Conservation (phyloP, 257 asterid species). For the Euphrasia confusa region DNA sequence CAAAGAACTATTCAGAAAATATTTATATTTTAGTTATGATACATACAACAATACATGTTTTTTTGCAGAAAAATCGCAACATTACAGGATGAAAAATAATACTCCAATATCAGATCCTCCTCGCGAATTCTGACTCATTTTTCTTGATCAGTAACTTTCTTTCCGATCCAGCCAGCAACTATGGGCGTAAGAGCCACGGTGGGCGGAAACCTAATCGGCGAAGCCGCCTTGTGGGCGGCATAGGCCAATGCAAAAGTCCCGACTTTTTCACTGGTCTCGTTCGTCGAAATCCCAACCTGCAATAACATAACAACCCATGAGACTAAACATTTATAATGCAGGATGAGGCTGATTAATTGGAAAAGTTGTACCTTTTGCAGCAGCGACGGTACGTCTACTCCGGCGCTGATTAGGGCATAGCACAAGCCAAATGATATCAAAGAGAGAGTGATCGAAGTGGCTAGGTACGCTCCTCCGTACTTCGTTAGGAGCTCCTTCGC, state of each 20-base stretch:
- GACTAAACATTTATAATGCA: neutral
- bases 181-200: conserved; percentile 92
- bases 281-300: conserved; percentile 70
- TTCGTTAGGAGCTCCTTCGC: conserved; percentile 83
- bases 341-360: neutral
- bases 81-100: conserved; percentile 7
- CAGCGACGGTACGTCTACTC: conserved; percentile 78
- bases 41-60: neutral
- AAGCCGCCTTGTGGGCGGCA: conserved; percentile 98
- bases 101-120: neutral
- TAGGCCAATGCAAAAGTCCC: conserved; percentile 95
- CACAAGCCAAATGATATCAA: conserved; percentile 80
- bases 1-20: conserved; percentile 6
- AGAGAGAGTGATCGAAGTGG: conserved; percentile 89
- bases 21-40: neutral
- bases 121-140: conserved; percentile 24
- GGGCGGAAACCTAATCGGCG: conserved; percentile 94
- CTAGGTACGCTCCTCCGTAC: conserved; percentile 96
- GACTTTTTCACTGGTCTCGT: conserved; percentile 79
- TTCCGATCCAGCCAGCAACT: conserved; percentile 91
- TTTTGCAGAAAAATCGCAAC: conserved; percentile 26
- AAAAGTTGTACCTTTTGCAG: conserved; percentile 52
- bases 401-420: conserved; percentile 67
- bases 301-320: conserved; percentile 20
- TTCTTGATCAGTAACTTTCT: conserved; percentile 58